Conservation (phyloP, 176 grass and related monocot genomes). For the Aegilops sharonensis region DNA sequence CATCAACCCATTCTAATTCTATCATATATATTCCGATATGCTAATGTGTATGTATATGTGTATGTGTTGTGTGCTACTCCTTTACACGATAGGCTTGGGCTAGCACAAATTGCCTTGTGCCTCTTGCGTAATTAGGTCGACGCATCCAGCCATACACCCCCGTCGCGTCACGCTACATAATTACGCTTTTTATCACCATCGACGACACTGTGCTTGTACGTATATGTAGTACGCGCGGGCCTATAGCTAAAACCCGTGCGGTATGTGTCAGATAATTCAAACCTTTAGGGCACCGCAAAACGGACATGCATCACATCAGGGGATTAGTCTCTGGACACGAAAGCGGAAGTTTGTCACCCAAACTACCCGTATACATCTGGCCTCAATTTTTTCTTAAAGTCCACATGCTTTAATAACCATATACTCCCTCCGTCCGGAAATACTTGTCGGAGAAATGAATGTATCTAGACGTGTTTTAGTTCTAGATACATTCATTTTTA, state of each 20-base stretch:
- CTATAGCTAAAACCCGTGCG: neutral
- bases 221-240: neutral
- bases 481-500: no score
- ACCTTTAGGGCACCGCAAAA: neutral
- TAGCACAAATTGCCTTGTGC: neutral
- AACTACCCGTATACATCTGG: no score
- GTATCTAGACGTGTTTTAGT: no score
- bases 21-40: neutral
- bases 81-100: neutral
- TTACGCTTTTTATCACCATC: neutral
- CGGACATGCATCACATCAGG: no score
- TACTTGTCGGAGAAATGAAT: no score
- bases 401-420: no score
- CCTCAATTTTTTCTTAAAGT: no score
- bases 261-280: neutral
- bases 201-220: neutral
- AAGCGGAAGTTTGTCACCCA: no score
- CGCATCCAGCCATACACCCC: neutral
- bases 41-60: neutral
- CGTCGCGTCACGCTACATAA: neutral
- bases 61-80: neutral
- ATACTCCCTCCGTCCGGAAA: no score
- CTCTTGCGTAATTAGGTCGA: neutral
- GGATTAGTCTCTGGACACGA: no score
- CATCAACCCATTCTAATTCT: neutral